These are phyloP conservation scores for Chlamydomonas sphaeroides DNA, from an alignment of 139 green algal species.

Conservation along the genomic window DNA sequence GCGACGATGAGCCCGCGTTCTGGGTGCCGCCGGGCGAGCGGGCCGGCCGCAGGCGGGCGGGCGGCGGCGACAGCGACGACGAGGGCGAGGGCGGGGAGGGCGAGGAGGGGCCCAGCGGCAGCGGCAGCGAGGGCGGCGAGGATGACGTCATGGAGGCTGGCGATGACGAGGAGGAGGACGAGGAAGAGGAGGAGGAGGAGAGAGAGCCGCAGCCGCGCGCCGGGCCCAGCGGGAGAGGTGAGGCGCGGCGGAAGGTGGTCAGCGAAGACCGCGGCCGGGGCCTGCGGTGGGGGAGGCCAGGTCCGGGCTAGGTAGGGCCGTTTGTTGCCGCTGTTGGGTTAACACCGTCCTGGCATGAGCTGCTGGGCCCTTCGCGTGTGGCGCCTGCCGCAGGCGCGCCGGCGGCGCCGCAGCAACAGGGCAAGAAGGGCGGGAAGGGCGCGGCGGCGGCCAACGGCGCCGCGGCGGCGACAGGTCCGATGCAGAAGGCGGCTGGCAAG, in stretches of 20 bases:
- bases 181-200: not conserved
- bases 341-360: no score
- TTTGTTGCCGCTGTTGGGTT: not conserved
- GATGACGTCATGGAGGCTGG: not conserved
- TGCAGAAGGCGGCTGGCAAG: not conserved
- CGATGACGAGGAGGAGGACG: not conserved
- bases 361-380: no score
- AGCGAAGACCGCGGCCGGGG: not conserved
- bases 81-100: no score
- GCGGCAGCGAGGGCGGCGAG: no score
- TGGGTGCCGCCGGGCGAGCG: not conserved
- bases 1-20: conserved; percentile 5
- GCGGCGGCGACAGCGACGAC: no score
- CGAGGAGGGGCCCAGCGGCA: no score
- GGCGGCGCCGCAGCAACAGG: no score
- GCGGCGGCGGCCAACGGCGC: not conserved
- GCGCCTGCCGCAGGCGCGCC: no score
- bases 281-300: not conserved
- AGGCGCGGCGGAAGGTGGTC: not conserved
- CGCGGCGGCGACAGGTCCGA: not conserved
- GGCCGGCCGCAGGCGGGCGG: not conserved
- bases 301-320: no score
- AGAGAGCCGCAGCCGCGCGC: no score
- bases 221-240: conserved; percentile 18
- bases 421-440: not conserved